These are phyloP conservation scores for Castanea sativa DNA, from an alignment of 306 rosid species.

Conservation along the genomic window DNA sequence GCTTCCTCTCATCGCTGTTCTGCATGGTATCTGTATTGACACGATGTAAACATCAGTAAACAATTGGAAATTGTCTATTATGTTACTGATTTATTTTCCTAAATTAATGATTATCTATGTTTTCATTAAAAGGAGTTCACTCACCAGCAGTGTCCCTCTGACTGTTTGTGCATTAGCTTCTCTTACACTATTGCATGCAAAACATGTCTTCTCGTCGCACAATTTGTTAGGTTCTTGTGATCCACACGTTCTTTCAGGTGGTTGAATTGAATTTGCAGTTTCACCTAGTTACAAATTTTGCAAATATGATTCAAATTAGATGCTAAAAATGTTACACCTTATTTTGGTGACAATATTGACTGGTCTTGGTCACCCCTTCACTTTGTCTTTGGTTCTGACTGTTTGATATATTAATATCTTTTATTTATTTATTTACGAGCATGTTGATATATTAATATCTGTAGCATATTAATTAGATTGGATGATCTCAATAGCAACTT, in stretches of 20 bases:
- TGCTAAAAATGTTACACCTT: constrained; percentile 9
- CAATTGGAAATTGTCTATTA: constrained; percentile 3
- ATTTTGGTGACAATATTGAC: constrained; percentile 6
- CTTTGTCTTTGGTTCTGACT: constrained; percentile 7
- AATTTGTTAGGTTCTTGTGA: constrained; percentile 45
- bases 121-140: constrained; percentile 2
- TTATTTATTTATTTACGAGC: no score
- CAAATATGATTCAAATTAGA: constrained; percentile 14
- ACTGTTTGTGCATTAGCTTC: constrained; percentile 75
- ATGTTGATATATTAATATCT: background rate
- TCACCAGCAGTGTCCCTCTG: constrained; percentile 87
- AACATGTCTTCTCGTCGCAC: constrained; percentile 66
- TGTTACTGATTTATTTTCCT: background rate
- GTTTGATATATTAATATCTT: background rate
- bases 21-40: constrained; percentile 67
- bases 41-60: constrained; percentile 23
- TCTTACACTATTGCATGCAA: constrained; percentile 66
- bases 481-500: constrained; percentile 2
- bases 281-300: constrained; percentile 53
- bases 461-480: background rate
- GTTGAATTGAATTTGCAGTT: constrained; percentile 64
- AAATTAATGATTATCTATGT: background rate
- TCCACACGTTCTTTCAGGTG: constrained; percentile 63
- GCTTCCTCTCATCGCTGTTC: constrained; percentile 93
- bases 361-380: background rate